A percentile compares a stretch with the other conserved stretches of the same genome.
Conservation (phyloP, 768 basidiomycete genomes). For the Coprinopsis strossmayeri region DNA sequence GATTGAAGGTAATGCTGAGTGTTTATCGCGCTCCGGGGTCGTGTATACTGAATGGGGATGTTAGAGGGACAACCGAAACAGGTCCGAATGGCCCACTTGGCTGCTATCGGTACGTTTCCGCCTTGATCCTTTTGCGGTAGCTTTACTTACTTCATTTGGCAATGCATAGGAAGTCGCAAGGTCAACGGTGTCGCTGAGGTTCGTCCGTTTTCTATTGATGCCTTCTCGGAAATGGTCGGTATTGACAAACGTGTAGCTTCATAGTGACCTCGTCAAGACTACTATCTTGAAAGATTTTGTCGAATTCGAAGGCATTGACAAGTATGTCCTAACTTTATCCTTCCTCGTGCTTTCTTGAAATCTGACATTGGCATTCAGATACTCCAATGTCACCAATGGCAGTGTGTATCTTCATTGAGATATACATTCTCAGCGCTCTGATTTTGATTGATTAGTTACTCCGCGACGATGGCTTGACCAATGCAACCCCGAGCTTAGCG, state of each 20-base stretch:
- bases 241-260: slow-evolving; percentile 60
- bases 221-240: too few species aligned
- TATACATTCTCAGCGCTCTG: too few species aligned
- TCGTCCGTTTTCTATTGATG: slow-evolving; percentile 5
- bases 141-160: slow-evolving; percentile 1
- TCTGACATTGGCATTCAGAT: slow-evolving; percentile 32
- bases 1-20: slow-evolving; percentile 61
- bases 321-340: slow-evolving; percentile 36
- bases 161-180: slow-evolving; percentile 55
- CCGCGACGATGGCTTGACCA: slow-evolving; percentile 92
- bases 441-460: slow-evolving; percentile 59
- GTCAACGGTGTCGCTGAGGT: slow-evolving; percentile 97
- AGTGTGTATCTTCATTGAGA: slow-evolving; percentile 51
- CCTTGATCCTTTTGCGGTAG: slow-evolving; percentile 11
- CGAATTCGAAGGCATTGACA: slow-evolving; percentile 84
- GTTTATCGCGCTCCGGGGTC: not conserved
- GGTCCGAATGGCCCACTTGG: slow-evolving; percentile 87
- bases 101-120: slow-evolving; percentile 58
- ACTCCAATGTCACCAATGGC: slow-evolving; percentile 91
- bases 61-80: slow-evolving; percentile 82
- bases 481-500: slow-evolving; percentile 87
- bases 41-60: not conserved
- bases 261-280: slow-evolving; percentile 80
- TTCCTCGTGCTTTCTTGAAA: not conserved
- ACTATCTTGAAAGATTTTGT: slow-evolving; percentile 91